Percentiles rank a stretch among this genome's conserved stretches.
phyloP scores from a whole-genome alignment of 1,284 basidiomycete genomes.

The Cerrena zonata region DNA sequence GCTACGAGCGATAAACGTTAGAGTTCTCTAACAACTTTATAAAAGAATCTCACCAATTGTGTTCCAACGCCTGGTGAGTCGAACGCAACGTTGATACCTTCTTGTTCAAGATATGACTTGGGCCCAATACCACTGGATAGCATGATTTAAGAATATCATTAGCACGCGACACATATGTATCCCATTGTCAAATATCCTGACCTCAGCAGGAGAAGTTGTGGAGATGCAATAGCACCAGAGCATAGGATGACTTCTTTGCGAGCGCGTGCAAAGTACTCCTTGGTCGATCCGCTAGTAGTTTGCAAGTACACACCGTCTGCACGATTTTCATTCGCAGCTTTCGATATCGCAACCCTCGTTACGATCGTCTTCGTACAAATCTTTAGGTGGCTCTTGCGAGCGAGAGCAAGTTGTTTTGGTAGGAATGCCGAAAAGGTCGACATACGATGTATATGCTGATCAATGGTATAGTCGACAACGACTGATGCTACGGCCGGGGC shows the following conservation, averaged over 20 bases:
- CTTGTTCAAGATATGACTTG: slow-evolving; percentile 1
- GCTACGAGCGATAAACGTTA: slow-evolving; percentile 1
- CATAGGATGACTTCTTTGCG: slow-evolving; percentile 37
- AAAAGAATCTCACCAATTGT: slow-evolving; percentile 5
- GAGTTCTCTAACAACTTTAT: background rate
- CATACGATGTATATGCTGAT: slow-evolving; percentile 13
- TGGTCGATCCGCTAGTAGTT: background rate
- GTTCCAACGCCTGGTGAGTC: slow-evolving; percentile 9
- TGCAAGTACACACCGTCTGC: background rate
- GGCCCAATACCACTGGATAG: slow-evolving; percentile 9
- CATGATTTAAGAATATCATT: background rate
- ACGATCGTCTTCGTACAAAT: background rate
- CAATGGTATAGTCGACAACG: slow-evolving; percentile 16
- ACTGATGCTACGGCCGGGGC: slow-evolving; percentile 15
- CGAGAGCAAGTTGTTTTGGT: slow-evolving; percentile 6
- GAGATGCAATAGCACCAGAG: slow-evolving; percentile 39
- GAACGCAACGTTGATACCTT: slow-evolving; percentile 2
- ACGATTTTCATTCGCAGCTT: background rate
- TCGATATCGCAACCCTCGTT: background rate
- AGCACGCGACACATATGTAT: background rate
- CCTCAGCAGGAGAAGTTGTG: slow-evolving; percentile 43
- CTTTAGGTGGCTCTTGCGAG: background rate
- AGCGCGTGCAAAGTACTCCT: slow-evolving; percentile 15
- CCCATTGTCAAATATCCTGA: background rate
- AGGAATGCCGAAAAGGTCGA: slow-evolving; percentile 23